Base-by-base conservation (phyloP, 495 filamentous ascomycete species). In the Oidiodendron maius region DNA sequence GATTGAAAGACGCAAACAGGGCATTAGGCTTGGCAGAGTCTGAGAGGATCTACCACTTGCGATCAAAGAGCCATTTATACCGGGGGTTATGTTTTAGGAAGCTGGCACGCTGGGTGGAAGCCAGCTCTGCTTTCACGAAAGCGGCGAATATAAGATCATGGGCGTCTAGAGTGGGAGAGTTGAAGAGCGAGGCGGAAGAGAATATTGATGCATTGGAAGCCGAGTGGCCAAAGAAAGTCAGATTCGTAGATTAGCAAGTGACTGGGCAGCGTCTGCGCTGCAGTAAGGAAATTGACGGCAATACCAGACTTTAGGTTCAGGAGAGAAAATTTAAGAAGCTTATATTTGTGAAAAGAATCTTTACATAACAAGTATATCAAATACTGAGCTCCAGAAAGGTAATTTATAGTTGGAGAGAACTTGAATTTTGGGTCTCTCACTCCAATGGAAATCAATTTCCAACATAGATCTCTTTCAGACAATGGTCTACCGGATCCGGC, bases 41-140 rank as follows among this genome's bases (percentile, higher is more conserved):
- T n/a, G 6, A 45, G 3, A 22, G 17, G 40, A 28, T 46, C 25
- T 35, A 21, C 20, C 18, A 46, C 34, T 28, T 55, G 42, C 12
- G 18, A 12, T 40, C 16, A 23, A 55, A 55, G 17, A 41, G 41
- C 12, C 46, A 50, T 13, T 22, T 50, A 2, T 50, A 55, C 28
- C 18, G 52, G 11, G 46, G 47, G 0, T 21, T 50, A 3, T 40
- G 26, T 4, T 23, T 55, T 16, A 46, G 35, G 35, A 17, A 25
- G 9, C 15, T 50, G 42, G 32, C 23, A 6, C 16, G 36, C 18
- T 55, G 42, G 35, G 39, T 42, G 22, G 52, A 55, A 11, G 52
- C 52, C 8, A 46, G 47, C 21, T 13, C 11, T 11, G 52, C 42
- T 12, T 50, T 50, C 15, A 50, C 41, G 1, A 41, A 20, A 45